Base-by-base conservation (phyloP, 2,329 filamentous ascomycete genomes). In the Talaromyces sp. region DNA sequence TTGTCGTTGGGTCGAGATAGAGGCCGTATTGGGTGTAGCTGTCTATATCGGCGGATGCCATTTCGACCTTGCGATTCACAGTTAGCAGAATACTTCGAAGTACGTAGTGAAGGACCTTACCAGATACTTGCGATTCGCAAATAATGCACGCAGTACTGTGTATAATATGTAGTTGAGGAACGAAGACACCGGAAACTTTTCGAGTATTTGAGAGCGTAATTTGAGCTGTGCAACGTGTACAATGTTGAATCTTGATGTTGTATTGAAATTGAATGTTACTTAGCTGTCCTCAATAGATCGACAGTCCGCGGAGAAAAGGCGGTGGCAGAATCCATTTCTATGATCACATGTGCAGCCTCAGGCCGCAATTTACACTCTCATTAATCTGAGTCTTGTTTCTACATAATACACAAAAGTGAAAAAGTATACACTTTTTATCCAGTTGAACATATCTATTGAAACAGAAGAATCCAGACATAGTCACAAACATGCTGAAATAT, bases 1-100 rank as follows among this genome's bases (percentile, higher is more conserved):
- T 96, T 74, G 90, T 90, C 70, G 88, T 78, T n/a, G 91, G 87
- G 82, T 97, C 91, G 78, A 98, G 86, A 68, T 87, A 83, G 62
- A 99, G 83, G 43, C 92, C 91, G 75, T 96, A 88, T 72, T 92
- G 87, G 71, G 88, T 91, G 85, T 94, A 98, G 71, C 75, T 63
- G 63, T 78, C 76, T 63, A 78, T 65, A n/a, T 64, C 63, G 60
- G 13, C 13, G 58, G 65, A 61, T 15, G 51, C 54, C 64, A 66
- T 66, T 11, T 22, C 38, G 53, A 22, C 53, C 36, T 5, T 6
- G 22, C 10, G 11, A 4, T n/a, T 13, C 10, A 7, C 13, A 36
- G 4, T 54, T 36, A 19, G 51, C 11, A 51, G 22, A 6, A 34
- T 22, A 54, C 2, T 22, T 36, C 27, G n/a, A 36, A n/a, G 5